phyloP scores from a whole-genome alignment of 305 asterid genomes.

The Salvia sclarea region DNA sequence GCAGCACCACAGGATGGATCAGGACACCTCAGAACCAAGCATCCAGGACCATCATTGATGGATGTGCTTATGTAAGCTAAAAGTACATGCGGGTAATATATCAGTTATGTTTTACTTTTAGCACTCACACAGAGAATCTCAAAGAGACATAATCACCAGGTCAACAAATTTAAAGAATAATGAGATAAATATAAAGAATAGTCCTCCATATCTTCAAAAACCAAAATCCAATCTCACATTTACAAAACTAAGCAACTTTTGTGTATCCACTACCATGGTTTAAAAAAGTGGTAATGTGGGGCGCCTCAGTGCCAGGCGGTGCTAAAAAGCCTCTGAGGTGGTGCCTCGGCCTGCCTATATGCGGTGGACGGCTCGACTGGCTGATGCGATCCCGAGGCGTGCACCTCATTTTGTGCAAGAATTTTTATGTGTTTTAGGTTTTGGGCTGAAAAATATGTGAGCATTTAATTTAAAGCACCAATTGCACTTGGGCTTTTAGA shows the following conservation, averaged over 20 bases:
- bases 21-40: slow-evolving; percentile 86
- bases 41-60: slow-evolving; percentile 88
- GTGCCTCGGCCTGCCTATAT: too few species aligned
- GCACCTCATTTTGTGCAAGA: too few species aligned
- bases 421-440: too few species aligned
- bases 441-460: too few species aligned
- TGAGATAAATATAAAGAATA: background rate
- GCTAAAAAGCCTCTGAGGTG: too few species aligned
- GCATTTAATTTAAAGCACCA: too few species aligned
- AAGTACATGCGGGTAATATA: slow-evolving; percentile 32
- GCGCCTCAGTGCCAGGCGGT: too few species aligned
- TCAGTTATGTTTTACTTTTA: slow-evolving; percentile 10
- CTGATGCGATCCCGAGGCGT: too few species aligned
- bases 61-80: slow-evolving; percentile 83
- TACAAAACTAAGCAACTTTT: slow-evolving; percentile 11
- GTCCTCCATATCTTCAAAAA: background rate
- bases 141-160: slow-evolving; percentile 7
- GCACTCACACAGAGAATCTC: slow-evolving; percentile 1
- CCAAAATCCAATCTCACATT: background rate
- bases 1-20: slow-evolving; percentile 79
- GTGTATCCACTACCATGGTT: background rate
- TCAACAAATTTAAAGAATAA: background rate
- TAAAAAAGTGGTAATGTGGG: too few species aligned
- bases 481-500: too few species aligned
- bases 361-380: too few species aligned